These are phyloP conservation scores for Leccinum longicurvipes DNA, from an alignment of 768 basidiomycete genomes.

Conservation along the genomic window DNA sequence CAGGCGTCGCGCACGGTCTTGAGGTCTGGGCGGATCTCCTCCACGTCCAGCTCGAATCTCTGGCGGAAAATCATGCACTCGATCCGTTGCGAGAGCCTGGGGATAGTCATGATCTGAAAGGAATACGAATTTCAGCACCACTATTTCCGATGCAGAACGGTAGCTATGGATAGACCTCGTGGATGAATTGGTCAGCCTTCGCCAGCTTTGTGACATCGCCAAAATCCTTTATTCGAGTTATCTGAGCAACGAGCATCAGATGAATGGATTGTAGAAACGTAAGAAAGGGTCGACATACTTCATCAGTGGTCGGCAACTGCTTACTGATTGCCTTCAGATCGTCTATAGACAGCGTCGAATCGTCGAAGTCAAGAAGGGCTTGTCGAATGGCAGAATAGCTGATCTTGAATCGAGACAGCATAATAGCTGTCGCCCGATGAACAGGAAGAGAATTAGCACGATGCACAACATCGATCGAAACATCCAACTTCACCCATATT, in stretches of 20 bases:
- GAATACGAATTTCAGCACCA: constrained; percentile 2
- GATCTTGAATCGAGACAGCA: constrained; percentile 75
- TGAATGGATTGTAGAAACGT: neutral
- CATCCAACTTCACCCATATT: constrained; percentile 59
- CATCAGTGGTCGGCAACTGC: constrained; percentile 78
- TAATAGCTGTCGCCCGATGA: constrained; percentile 55
- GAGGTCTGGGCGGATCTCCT: constrained; percentile 80
- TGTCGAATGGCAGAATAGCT: constrained; percentile 61
- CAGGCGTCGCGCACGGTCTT: constrained; percentile 69
- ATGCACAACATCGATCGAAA: neutral
- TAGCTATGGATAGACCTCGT: constrained; percentile 49
- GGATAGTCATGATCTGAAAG: constrained; percentile 70
- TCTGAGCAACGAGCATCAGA: constrained; percentile 34
- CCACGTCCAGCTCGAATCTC: constrained; percentile 78
- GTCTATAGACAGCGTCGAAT: constrained; percentile 64
- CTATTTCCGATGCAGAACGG: neutral
- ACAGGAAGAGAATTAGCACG: neutral
- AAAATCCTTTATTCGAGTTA: constrained; percentile 63
- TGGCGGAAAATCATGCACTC: constrained; percentile 82
- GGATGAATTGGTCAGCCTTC: constrained; percentile 82
- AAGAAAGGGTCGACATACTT: constrained; percentile 42
- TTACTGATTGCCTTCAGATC: constrained; percentile 71
- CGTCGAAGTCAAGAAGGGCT: constrained; percentile 71
- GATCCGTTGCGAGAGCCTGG: constrained; percentile 68
- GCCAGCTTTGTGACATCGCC: constrained; percentile 71